Percentiles rank a stretch among this genome's conserved stretches.
Evolutionary conservation across 306 rosid species (phyloP).

Genomic region (Fragaria ananassa): DNA sequence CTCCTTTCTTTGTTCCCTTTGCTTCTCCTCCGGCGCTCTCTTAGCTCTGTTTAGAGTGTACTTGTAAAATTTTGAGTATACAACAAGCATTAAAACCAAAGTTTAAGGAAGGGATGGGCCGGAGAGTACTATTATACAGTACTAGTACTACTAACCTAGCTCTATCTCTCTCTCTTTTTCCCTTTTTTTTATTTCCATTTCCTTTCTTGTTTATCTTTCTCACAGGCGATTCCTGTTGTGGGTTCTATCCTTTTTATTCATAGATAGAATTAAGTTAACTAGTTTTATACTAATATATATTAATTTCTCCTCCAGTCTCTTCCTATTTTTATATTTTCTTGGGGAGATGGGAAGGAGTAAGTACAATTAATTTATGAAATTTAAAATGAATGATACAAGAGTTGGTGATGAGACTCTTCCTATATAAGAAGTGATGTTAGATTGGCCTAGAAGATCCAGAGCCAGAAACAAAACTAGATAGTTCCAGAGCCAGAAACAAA

Average conservation of each 20-base stretch:
- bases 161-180: conserved; percentile 8
- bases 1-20: conserved; percentile 61
- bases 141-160: conserved; percentile 8
- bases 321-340: conserved; percentile 20
- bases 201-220: conserved; percentile 46
- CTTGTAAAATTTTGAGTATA: conserved; percentile 25
- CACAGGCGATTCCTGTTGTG: conserved; percentile 82
- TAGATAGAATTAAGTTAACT: neutral
- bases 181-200: conserved; percentile 44
- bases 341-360: conserved; percentile 30
- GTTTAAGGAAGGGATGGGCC: conserved; percentile 48
- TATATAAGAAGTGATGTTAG: conserved; percentile 56
- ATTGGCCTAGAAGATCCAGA: conserved; percentile 31
- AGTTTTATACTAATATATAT: neutral
- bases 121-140: conserved; percentile 31
- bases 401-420: conserved; percentile 57
- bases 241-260: conserved; percentile 35
- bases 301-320: neutral
- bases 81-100: conserved; percentile 45
- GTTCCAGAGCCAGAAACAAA: conserved; percentile 36
- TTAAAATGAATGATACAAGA: conserved; percentile 9
- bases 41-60: conserved; percentile 5
- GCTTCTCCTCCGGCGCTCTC: conserved; percentile 53
- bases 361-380: conserved; percentile 15
- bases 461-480: conserved; percentile 34